Evolutionary conservation across 768 basidiomycete genomes (phyloP), one percentile per base, ranked within the genome.

Genomic region (Pulveroboletus sp.): DNA sequence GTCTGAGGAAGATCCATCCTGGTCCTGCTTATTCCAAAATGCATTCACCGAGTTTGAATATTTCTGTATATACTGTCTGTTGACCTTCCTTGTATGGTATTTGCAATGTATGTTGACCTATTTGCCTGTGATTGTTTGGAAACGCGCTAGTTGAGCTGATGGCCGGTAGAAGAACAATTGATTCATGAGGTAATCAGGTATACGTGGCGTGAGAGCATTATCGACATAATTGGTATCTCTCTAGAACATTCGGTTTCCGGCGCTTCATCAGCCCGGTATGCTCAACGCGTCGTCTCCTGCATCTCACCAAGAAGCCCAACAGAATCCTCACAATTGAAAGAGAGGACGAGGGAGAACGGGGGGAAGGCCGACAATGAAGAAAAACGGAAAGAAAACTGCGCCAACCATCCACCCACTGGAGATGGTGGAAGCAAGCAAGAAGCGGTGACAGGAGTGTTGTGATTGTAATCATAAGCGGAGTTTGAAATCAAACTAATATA

Each of bases 381-480:
- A 4, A 13, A 14, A 38, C 15, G 42, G 30, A 43, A 14, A 17
- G 28, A 10, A 27, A 27, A 35, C 9, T 17, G 24, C 7, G 33
- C 64, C 53, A 54, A 61, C 57, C 59, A 57, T 45, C 8, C 0
- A 0, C 42, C 37, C 43, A 8, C 11, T 13, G 0, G 21, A 36
- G 45, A 53, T 67, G 63, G 59, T 67, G 62, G 63, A 42, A 50
- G 63, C 46, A 67, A 53, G 54, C 54, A 55, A 39, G 53, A 64
- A 58, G 57, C 40, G 31, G 18, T 35, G 36, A 17, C 18, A 46
- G 35, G 7, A 21, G 40, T 11, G 51, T 55, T 55, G 26, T 46
- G 43, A 55, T 50, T 9, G 57, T 61, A 51, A 54, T 59, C 53
- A 47, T 67, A 10, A 50, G 58, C 67, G 66, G 67, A 65, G 67